phyloP scores from a whole-genome alignment of 371 early-diverging fungal genomes.

The Dichotomocladium elegans region DNA sequence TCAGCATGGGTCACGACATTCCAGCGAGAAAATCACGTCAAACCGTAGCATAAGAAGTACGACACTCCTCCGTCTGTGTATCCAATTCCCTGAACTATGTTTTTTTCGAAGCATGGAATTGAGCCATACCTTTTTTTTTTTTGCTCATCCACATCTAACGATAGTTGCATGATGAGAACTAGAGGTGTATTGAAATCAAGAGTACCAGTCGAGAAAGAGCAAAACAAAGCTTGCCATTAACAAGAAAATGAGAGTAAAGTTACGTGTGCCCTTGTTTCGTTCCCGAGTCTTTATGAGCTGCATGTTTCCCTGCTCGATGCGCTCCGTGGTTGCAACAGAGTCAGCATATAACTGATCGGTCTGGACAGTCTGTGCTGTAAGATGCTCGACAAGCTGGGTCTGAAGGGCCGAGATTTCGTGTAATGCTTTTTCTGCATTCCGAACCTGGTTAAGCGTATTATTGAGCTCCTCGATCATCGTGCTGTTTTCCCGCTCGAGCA shows the following conservation, averaged over 20 bases:
- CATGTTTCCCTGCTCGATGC: slow-evolving; percentile 57
- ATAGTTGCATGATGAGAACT: no score
- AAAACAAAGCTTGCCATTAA: slow-evolving; percentile 61
- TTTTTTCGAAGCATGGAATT: no score
- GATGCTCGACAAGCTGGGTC: slow-evolving; percentile 56
- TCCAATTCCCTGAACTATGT: no score
- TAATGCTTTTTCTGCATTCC: slow-evolving; percentile 62
- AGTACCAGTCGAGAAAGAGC: slow-evolving; percentile 74
- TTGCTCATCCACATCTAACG: no score
- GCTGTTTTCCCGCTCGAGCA: slow-evolving; percentile 60
- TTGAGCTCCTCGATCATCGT: slow-evolving; percentile 58
- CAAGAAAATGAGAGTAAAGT: slow-evolving; percentile 61
- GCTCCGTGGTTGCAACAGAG: slow-evolving; percentile 56
- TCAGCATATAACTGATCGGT: slow-evolving; percentile 68
- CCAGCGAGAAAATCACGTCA: no score
- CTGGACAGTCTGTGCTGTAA: slow-evolving; percentile 63
- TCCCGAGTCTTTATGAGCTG: slow-evolving; percentile 52
- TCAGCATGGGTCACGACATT: no score
- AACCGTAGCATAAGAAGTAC: no score
- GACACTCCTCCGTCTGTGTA: no score
- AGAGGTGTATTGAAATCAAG: slow-evolving; percentile 26
- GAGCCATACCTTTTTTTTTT: no score
- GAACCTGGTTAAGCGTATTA: slow-evolving; percentile 58
- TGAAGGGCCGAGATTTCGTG: slow-evolving; percentile 68
- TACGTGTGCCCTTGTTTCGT: slow-evolving; percentile 54